Evolutionary conservation across 306 rosid genomes (phyloP), one percentile per base, ranked within the genome.

Genomic region (Mucuna pruriens): DNA sequence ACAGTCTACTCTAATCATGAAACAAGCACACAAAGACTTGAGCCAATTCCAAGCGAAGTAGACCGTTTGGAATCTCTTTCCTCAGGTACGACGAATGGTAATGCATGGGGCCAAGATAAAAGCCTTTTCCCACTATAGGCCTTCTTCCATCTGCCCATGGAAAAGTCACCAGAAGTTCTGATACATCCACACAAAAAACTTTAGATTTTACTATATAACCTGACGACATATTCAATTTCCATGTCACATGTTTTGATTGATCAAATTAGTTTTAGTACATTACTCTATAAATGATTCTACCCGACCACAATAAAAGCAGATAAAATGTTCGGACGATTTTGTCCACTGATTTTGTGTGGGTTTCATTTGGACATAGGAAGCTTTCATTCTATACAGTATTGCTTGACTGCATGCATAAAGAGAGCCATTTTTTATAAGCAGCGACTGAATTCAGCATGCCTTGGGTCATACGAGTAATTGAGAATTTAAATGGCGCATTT

Each of bases 361-460:
- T 33, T 48, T 64, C 64, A 34, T 33, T 64, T 33, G 39, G 74
- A 46, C 52, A 55, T 63, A 13, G 64, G 38, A 20, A 36, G 38
- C n/a, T 10, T 39, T 26, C 33, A 5, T 39, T 66, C 6, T 6
- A n/a, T 38, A 20, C 45, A 67, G n/a, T 26, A 54, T 42, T 4
- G 34, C 69, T 25, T 38, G 54, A 77, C 54, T 20, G 51, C 40
- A 49, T 39, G 1, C 29, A 54, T 29, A 22, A n/a, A 51, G 36
- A 20, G 29, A 20, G 29, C 31, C 66, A 51, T 71, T 42, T 23
- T 55, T 65, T 13, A 83, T 81, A 73, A 78, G 82, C 62, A 31
- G 68, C 9, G 9, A 26, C 10, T 61, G 66, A 12, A 61, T 60
- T 60, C 19, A 60, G n/a, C n/a, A 23, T 25, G 11, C 4, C 40